These are phyloP conservation scores for Arctium lappa DNA, from an alignment of 129 eudicot genomes.

Conservation along the genomic window DNA sequence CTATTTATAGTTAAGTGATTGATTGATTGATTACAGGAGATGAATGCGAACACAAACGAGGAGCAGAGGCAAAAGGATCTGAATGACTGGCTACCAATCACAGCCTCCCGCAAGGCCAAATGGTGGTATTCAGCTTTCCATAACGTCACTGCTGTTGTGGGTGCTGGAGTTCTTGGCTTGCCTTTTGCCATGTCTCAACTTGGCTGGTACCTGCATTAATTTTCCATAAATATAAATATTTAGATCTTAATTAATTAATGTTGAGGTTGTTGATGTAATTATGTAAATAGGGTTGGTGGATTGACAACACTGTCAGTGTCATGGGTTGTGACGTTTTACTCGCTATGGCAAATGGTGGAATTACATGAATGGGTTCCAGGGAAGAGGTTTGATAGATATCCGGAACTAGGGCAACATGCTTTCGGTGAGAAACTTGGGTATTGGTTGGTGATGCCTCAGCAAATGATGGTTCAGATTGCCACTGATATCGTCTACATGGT, in stretches of 20 bases:
- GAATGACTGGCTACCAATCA: constrained; percentile 21
- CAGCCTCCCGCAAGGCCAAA: constrained; percentile 24
- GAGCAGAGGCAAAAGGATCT: neutral
- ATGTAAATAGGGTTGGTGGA: constrained; percentile 12
- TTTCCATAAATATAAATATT: neutral
- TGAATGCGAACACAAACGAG: neutral
- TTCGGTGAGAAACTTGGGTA: constrained; percentile 19
- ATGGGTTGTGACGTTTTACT: constrained; percentile 21
- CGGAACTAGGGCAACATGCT: constrained; percentile 24
- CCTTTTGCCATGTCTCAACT: constrained; percentile 29
- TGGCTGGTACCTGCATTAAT: constrained; percentile 8
- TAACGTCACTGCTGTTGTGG: constrained; percentile 28
- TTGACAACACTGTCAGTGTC: neutral
- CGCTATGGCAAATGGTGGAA: constrained; percentile 29
- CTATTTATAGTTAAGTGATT: too few species aligned
- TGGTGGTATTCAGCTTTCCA: constrained; percentile 32
- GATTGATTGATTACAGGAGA: neutral
- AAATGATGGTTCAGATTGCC: constrained; percentile 19
- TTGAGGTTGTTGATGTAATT: neutral
- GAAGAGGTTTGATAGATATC: constrained; percentile 21
- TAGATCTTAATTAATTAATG: neutral
- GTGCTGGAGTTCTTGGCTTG: constrained; percentile 2
- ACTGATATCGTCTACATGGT: constrained; percentile 21
- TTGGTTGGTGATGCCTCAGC: constrained; percentile 28
- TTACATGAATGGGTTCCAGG: constrained; percentile 22